Conservation (phyloP, 179 eudicot species). For the Gypsophila paniculata region DNA sequence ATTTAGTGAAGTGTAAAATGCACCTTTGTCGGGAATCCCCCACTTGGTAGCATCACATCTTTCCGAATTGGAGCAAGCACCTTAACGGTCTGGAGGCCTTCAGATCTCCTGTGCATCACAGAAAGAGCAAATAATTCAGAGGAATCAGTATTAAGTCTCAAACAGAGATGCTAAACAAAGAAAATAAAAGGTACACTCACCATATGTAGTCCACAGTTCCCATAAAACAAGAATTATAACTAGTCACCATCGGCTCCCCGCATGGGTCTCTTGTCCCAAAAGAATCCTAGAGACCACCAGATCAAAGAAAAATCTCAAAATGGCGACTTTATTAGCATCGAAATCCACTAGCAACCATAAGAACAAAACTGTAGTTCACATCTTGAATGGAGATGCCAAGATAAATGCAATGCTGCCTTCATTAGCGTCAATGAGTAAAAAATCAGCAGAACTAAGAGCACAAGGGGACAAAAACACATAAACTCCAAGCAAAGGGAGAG, state of each 20-base stretch:
- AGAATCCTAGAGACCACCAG: slow-evolving; percentile 42
- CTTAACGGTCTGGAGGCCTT: slow-evolving; percentile 74
- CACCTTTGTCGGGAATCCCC: slow-evolving; percentile 92
- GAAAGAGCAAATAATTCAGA: slow-evolving; percentile 12
- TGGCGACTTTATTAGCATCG: neutral
- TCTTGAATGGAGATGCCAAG: neutral
- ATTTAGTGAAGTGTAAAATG: neutral
- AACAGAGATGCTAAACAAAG: slow-evolving; percentile 8
- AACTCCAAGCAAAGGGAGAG: neutral
- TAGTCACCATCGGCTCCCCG: slow-evolving; percentile 87
- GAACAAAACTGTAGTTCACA: neutral
- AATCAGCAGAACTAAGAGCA: neutral
- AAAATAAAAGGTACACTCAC: slow-evolving; percentile 29
- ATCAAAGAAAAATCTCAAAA: slow-evolving; percentile 3
- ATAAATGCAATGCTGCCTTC: neutral
- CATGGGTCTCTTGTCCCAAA: slow-evolving; percentile 69
- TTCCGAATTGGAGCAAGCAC: slow-evolving; percentile 88
- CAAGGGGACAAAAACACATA: neutral
- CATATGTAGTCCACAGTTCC: slow-evolving; percentile 98
- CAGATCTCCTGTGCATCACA: slow-evolving; percentile 66
- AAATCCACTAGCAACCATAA: neutral
- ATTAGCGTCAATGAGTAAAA: neutral
- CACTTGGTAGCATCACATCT: slow-evolving; percentile 61
- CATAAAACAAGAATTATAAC: slow-evolving; percentile 65
- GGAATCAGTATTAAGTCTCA: neutral